Percentiles rank a stretch among this genome's conserved stretches.
phyloP scores from a whole-genome alignment of 768 basidiomycete genomes.

The Phallus indusiatus region DNA sequence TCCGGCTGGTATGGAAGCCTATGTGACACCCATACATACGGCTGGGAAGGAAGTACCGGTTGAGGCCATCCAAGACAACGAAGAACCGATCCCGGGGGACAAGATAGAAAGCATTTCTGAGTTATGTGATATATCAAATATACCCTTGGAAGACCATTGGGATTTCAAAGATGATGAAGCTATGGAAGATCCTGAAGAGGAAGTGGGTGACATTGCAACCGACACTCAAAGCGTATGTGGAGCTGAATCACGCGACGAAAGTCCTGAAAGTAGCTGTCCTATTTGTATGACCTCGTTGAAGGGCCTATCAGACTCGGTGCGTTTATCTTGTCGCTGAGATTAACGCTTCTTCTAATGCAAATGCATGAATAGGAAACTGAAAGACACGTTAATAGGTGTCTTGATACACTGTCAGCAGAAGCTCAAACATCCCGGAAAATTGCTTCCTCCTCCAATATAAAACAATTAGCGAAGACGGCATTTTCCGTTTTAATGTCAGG shows the following conservation, averaged over 20 bases:
- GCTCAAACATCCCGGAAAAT: slow-evolving; percentile 15
- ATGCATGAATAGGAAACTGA: slow-evolving; percentile 33
- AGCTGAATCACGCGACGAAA: slow-evolving; percentile 10
- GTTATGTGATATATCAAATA: slow-evolving; percentile 4
- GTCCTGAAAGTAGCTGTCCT: slow-evolving; percentile 17
- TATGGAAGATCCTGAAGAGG: slow-evolving; percentile 19
- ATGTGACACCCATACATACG: not conserved
- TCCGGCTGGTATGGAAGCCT: not conserved
- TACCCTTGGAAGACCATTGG: slow-evolving; percentile 43
- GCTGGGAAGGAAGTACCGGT: not conserved
- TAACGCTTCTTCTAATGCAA: slow-evolving; percentile 11
- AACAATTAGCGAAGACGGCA: slow-evolving; percentile 18
- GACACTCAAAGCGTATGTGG: slow-evolving; percentile 8
- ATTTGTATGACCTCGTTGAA: slow-evolving; percentile 22
- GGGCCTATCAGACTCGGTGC: slow-evolving; percentile 18
- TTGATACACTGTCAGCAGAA: slow-evolving; percentile 29
- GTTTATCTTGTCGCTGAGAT: slow-evolving; percentile 18
- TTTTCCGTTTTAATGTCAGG: slow-evolving; percentile 91
- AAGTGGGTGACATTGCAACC: slow-evolving; percentile 20
- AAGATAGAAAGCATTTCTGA: not conserved
- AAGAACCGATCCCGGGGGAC: not conserved
- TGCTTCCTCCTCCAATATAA: slow-evolving; percentile 14
- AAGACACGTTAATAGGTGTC: slow-evolving; percentile 49
- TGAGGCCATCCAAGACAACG: not conserved
- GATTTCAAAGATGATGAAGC: slow-evolving; percentile 66